These are phyloP conservation scores for Lippia alba DNA, from an alignment of 305 asterid genomes.

Conservation along the genomic window DNA sequence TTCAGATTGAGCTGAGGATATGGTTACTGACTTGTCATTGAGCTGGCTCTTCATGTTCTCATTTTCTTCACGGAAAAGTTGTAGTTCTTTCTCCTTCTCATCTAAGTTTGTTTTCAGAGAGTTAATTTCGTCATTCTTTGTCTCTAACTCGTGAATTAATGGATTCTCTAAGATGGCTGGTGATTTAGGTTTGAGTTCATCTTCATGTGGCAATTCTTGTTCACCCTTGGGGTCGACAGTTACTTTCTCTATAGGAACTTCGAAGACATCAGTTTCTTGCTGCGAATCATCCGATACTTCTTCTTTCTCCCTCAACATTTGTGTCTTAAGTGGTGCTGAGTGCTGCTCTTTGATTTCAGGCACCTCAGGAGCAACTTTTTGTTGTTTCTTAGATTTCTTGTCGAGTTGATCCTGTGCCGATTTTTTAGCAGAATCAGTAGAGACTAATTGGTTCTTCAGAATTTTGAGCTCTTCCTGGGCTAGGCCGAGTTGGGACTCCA, in stretches of 20 bases:
- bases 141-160: slow-evolving; percentile 46
- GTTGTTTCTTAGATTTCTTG: slow-evolving; percentile 60
- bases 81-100: slow-evolving; percentile 62
- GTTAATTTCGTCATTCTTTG: slow-evolving; percentile 57
- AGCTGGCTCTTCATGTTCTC: slow-evolving; percentile 58
- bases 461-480: slow-evolving; percentile 86
- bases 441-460: slow-evolving; percentile 68
- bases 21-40: slow-evolving; percentile 47
- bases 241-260: slow-evolving; percentile 61
- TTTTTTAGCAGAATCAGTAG: slow-evolving; percentile 68
- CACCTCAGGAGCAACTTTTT: slow-evolving; percentile 35
- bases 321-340: slow-evolving; percentile 36
- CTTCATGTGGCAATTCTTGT: slow-evolving; percentile 37
- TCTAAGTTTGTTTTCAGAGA: slow-evolving; percentile 50
- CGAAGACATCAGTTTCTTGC: slow-evolving; percentile 84
- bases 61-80: slow-evolving; percentile 48
- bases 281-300: slow-evolving; percentile 53
- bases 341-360: slow-evolving; percentile 42
- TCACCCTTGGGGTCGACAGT: slow-evolving; percentile 45
- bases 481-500: slow-evolving; percentile 93
- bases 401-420: slow-evolving; percentile 64
- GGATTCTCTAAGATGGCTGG: slow-evolving; percentile 25
- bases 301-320: slow-evolving; percentile 35
- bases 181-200: slow-evolving; percentile 42
- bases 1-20: slow-evolving; percentile 53